Conservation (phyloP, 164 flowering plant genomes). For the Vitis cinerea region DNA sequence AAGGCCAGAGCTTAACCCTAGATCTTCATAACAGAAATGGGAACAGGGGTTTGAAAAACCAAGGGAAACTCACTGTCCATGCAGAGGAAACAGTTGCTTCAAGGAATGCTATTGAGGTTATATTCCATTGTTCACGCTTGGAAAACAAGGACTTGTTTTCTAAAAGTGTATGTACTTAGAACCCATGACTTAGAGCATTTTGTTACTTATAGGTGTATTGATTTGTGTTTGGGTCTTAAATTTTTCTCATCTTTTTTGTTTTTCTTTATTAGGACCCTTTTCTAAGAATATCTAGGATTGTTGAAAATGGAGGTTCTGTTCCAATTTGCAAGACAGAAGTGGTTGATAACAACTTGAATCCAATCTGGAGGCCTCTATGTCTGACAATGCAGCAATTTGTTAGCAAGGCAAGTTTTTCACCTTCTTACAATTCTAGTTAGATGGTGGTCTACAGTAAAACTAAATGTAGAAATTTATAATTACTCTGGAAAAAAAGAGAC, state of each 20-base stretch:
- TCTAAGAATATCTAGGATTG: constrained; percentile 67
- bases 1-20: constrained; percentile 45
- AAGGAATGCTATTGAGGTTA: constrained; percentile 60
- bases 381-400: constrained; percentile 75
- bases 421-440: neutral
- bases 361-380: constrained; percentile 67
- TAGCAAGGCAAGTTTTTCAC: constrained; percentile 58
- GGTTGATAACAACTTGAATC: constrained; percentile 66
- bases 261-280: too few species aligned
- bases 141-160: constrained; percentile 79
- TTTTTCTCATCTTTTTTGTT: too few species aligned
- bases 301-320: constrained; percentile 61
- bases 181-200: too few species aligned
- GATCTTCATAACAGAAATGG: constrained; percentile 34
- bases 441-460: neutral
- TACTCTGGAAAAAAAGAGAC: too few species aligned
- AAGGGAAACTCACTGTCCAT: constrained; percentile 58
- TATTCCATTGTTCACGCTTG: constrained; percentile 58
- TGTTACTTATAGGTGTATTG: too few species aligned
- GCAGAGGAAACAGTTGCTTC: constrained; percentile 84
- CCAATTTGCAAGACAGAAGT: constrained; percentile 95
- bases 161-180: constrained; percentile 64
- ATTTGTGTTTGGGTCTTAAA: too few species aligned
- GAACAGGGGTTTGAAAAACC: constrained; percentile 24
- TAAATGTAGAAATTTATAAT: too few species aligned